Evolutionary conservation across 306 rosid genomes (phyloP), one percentile per base, ranked within the genome.

Genomic region (Pterocarpus santalinus): DNA sequence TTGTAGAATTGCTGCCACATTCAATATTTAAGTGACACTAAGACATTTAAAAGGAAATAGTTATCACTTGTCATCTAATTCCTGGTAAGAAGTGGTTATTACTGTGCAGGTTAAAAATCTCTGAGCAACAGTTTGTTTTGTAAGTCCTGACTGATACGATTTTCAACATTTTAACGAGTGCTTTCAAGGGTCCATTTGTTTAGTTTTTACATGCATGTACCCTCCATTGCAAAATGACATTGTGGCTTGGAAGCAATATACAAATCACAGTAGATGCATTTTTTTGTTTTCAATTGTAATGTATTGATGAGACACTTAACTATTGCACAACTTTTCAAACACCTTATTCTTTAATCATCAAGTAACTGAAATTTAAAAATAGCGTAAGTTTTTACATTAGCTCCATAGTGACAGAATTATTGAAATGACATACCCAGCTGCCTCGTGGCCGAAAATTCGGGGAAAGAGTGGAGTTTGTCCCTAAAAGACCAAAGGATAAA

Each of bases 391-490:
- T 72, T 2, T 3, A 72, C 10, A 53, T 22, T 51, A 51, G 52
- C 73, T 62, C 60, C 61, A 13, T 12, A 64, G 17, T 47, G 81
- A 36, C 5, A 65, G 2, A 35, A 4, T 35, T 22, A 73, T 13
- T 2, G 39, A 65, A 72, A 36, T 5, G 32, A 77, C 84, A 15
- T 71, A 82, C 86, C 86, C 89, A 15, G 83, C 39, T 73, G 84
- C 84, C 73, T 82, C 86, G n/a, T 85, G 88, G 53, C 88, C 86
- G 15, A 72, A 82, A 28, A 82, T 85, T 22, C 86, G 73, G 4
- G 86, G 89, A 41, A 82, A 85, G 35, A 78, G 56, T 22, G 88
- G 88, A 39, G 62, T 78, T n/a, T 81, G 81, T 52, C 64, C 86
- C 84, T 82, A 75, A 62, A 49, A 64, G 57, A 22, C 44, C 66